Conservation (phyloP, 1,139 yeast genomes). For the Pneumocystis carinii region DNA sequence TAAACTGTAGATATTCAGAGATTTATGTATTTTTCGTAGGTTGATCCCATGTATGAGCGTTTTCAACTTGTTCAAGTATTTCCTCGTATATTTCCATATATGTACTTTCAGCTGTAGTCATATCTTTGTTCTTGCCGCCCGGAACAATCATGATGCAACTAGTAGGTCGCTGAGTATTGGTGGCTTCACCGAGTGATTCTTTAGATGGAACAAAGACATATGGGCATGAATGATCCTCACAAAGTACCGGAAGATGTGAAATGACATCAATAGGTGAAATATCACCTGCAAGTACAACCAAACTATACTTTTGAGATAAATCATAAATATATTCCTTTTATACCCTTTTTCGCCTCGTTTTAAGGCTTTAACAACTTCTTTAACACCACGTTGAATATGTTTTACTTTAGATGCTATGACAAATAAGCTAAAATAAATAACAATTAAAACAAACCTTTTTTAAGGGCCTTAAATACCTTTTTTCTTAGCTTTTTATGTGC, state of each 20-base stretch:
- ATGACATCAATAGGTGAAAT: slow-evolving; percentile 95
- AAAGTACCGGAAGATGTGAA: slow-evolving; percentile 90
- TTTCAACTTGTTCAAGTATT: slow-evolving; percentile 72
- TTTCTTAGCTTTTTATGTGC: slow-evolving; percentile 94
- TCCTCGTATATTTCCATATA: slow-evolving; percentile 89
- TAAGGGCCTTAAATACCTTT: slow-evolving; percentile 86
- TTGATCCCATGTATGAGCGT: slow-evolving; percentile 10
- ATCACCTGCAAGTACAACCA: slow-evolving; percentile 93
- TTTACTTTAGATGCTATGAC: slow-evolving; percentile 74
- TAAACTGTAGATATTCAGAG: neutral
- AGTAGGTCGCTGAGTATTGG: slow-evolving; percentile 98
- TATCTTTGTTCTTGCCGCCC: slow-evolving; percentile 77
- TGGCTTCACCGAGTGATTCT: slow-evolving; percentile 96
- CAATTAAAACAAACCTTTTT: slow-evolving; percentile 33
- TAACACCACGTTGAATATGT: slow-evolving; percentile 96
- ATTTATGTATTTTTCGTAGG: neutral
- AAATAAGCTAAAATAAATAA: neutral
- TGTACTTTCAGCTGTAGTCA: slow-evolving; percentile 54
- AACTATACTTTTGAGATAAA: slow-evolving; percentile 14
- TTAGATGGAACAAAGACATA: slow-evolving; percentile 87
- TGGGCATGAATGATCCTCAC: slow-evolving; percentile 67
- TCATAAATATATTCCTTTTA: too few species aligned
- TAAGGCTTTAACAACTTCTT: slow-evolving; percentile 94
- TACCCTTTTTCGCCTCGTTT: slow-evolving; percentile 93
- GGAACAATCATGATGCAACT: slow-evolving; percentile 96